Conservation (phyloP, 2,329 filamentous ascomycete genomes). For the Daldinia sp. region DNA sequence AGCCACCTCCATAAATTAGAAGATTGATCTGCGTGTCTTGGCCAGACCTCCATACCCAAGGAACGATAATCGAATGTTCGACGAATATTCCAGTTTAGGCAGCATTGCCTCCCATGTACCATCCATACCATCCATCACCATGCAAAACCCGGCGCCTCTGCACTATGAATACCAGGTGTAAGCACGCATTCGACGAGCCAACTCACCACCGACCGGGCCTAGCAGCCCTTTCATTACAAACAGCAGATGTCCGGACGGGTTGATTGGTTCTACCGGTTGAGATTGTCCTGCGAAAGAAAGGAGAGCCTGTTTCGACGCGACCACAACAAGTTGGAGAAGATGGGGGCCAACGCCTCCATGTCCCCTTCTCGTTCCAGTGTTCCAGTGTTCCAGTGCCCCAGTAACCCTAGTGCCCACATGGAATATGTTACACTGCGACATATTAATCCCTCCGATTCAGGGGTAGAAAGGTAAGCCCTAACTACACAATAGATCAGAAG, state of each 20-base stretch:
- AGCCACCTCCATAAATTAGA: conserved; percentile 39
- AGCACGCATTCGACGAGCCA: conserved; percentile 13
- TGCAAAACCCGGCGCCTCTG: conserved; percentile 1
- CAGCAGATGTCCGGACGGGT: not conserved
- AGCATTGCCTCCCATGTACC: not conserved
- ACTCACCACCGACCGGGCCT: conserved; percentile 15
- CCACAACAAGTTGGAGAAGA: conserved; percentile 32
- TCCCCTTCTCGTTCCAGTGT: not conserved
- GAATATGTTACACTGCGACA: conserved; percentile 37
- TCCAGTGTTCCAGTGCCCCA: no score
- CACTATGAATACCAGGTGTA: conserved; percentile 3
- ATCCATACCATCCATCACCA: not conserved
- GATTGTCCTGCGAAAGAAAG: conserved; percentile 37
- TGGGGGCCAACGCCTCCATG: conserved; percentile 34
- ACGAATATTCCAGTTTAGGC: conserved; percentile 22
- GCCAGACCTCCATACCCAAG: conserved; percentile 7
- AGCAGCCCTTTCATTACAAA: conserved; percentile 28
- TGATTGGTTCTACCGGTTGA: conserved; percentile 27
- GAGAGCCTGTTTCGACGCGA: conserved; percentile 35
- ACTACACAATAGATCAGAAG: conserved; percentile 28
- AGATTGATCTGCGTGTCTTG: conserved; percentile 36
- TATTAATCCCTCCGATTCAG: conserved; percentile 44
- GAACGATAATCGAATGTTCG: conserved; percentile 17
- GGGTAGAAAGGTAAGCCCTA: conserved; percentile 44
- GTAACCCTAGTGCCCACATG: conserved; percentile 36